A percentile compares a stretch with the other conserved stretches of the same genome.
Conservation (phyloP, 176 grass and related monocot species). For the Saccharum spontaneum region DNA sequence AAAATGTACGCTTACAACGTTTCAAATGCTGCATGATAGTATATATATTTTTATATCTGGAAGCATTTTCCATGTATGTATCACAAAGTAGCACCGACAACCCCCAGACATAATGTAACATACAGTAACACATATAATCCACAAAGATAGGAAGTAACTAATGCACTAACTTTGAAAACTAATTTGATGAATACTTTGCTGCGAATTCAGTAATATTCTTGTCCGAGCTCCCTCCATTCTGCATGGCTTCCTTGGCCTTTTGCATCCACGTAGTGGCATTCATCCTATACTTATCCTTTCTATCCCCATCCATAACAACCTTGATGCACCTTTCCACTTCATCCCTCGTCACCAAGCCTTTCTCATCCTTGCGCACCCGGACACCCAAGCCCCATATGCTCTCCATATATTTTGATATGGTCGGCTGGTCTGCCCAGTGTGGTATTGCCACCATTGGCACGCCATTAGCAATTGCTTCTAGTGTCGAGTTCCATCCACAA, state of each 20-base stretch:
- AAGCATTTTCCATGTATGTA: no score
- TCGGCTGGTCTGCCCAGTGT: conserved; percentile 45
- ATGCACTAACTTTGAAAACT: background rate
- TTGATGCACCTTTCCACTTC: no score
- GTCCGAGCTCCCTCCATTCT: background rate
- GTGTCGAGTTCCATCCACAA: background rate
- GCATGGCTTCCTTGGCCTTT: no score
- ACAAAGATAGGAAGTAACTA: background rate
- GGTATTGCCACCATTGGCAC: conserved; percentile 42
- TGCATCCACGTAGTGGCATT: no score
- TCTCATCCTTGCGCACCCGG: background rate
- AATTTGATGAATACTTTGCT: background rate
- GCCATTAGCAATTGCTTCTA: conserved; percentile 8
- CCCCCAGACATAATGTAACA: no score
- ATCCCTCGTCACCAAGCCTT: background rate
- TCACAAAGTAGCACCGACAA: no score
- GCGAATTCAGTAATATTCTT: conserved; percentile 22
- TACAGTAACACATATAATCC: no score
- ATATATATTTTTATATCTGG: no score
- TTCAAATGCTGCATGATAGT: no score
- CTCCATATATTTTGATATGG: conserved; percentile 42
- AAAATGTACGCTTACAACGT: no score
- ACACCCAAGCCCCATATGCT: conserved; percentile 36
- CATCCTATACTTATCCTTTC: no score
- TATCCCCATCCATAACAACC: no score